These are phyloP conservation scores for Neophaeococcomyces aloes DNA, from an alignment of 2,329 filamentous ascomycete genomes.

Conservation along the genomic window DNA sequence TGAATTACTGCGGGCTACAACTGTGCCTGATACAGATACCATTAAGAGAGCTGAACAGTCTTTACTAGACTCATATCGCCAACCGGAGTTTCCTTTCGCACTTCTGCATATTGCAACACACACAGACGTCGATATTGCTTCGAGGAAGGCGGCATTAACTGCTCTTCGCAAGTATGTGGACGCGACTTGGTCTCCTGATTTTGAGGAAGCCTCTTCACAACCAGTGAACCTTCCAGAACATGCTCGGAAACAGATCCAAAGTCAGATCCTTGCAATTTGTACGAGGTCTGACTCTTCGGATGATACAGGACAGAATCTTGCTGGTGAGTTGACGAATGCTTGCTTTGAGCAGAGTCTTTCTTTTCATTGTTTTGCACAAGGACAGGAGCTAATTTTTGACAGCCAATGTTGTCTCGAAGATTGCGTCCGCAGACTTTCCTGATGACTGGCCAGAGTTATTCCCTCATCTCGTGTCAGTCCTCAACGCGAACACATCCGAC, in stretches of 20 bases:
- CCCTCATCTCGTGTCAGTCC: conserved; percentile 64
- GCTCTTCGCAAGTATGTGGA: conserved; percentile 74
- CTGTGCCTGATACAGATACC: conserved; percentile 55
- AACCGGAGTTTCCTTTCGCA: conserved; percentile 63
- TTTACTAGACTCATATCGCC: conserved; percentile 58
- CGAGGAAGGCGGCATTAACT: conserved; percentile 74
- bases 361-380: neutral
- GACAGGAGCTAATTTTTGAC: conserved; percentile 34
- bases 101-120: conserved; percentile 74
- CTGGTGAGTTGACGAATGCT: conserved; percentile 6
- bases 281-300: conserved; percentile 41
- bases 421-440: conserved; percentile 85
- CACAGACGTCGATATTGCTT: conserved; percentile 57
- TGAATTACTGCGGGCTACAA: conserved; percentile 74
- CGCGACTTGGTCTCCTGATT: conserved; percentile 68
- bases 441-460: conserved; percentile 90
- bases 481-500: conserved; percentile 61
- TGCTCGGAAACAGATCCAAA: conserved; percentile 62
- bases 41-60: conserved; percentile 74
- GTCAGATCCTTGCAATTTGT: conserved; percentile 64
- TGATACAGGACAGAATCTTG: conserved; percentile 39
- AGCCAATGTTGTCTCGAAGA: conserved; percentile 84
- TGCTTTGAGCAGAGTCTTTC: neutral
- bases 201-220: conserved; percentile 56
- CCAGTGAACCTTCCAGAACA: conserved; percentile 60